Base-by-base conservation (phyloP, 1,139 yeast genomes). In the Eremothecium cymbalariae region DNA sequence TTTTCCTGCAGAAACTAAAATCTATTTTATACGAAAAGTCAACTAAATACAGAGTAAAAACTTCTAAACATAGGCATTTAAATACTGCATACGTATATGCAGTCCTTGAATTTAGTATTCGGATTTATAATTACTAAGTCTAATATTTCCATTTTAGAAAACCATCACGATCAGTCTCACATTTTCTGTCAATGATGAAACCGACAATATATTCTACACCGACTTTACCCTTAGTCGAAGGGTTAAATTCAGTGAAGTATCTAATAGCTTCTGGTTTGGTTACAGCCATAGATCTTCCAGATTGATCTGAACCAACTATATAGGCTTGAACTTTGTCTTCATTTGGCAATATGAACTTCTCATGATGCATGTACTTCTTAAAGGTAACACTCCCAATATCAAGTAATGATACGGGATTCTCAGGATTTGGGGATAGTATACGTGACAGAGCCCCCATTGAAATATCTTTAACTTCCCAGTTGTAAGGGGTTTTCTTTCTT, bases 321-420 rank as follows among this genome's bases (percentile, higher is more conserved):
- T 52, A 43, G 13, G 50, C 51, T 27, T 46, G 50, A n/a, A 63
- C 67, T 40, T 74, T 78, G 33, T 53, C 46, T 58, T 78, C 82
- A 9, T 72, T 65, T 34, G 97, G 97, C 45, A 90, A 68, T 22
- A 94, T 95, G 68, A 74, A 81, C 72, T 68, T 47, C 18, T 38
- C 31, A 28, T 55, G 57, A 60, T 71, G 74, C 21, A 95, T 95
- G 56, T 88, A 55, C 15, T 50, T 41, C 20, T 43, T 49, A 53
- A 55, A 54, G 18, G 60, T 53, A 17, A 46, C 41, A 22, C 48
- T 43, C 5, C 43, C 37, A 16, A 36, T 28, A 29, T 49, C 48
- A 35, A 41, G 36, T 23, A 55, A 32, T 8, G 53, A 42, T 6
- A 50, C 38, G 3, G 51, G 50, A 17, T 43, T 32, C 2, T 56